These are phyloP conservation scores for Cryptomeria japonica DNA, from an alignment of 75 land plant species.

Conservation along the genomic window DNA sequence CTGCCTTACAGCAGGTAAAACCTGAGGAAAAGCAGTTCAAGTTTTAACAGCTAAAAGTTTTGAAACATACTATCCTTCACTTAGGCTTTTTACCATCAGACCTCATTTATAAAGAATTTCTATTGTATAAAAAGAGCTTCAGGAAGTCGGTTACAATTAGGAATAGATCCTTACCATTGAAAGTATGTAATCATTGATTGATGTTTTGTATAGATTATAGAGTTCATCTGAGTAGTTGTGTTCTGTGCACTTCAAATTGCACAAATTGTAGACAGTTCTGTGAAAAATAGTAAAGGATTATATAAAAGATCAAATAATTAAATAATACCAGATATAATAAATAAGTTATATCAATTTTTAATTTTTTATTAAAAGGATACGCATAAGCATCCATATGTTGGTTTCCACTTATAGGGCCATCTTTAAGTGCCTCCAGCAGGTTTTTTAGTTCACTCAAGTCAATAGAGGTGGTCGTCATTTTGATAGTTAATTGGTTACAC, in stretches of 20 bases:
- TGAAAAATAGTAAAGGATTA: background rate
- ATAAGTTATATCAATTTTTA: background rate
- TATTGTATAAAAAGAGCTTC: no score
- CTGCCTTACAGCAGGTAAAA: conserved; percentile 77
- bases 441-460: background rate
- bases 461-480: background rate
- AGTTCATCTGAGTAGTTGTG: conserved; percentile 72
- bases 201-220: conserved; percentile 63
- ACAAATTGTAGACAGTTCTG: conserved; percentile 85
- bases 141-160: no score
- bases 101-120: no score
- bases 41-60: background rate
- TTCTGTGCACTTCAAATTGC: no score
- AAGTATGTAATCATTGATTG: conserved; percentile 69
- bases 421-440: background rate
- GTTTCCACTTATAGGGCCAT: background rate
- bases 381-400: background rate
- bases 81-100: no score
- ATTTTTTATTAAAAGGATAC: no score
- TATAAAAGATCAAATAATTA: background rate
- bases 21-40: conserved; percentile 34
- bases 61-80: background rate
- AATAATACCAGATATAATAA: background rate
- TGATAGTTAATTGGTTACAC: background rate
- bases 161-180: background rate